These are phyloP conservation scores for Neofusicoccum parvum DNA, from an alignment of 2,329 filamentous ascomycete species.

Conservation along the genomic window DNA sequence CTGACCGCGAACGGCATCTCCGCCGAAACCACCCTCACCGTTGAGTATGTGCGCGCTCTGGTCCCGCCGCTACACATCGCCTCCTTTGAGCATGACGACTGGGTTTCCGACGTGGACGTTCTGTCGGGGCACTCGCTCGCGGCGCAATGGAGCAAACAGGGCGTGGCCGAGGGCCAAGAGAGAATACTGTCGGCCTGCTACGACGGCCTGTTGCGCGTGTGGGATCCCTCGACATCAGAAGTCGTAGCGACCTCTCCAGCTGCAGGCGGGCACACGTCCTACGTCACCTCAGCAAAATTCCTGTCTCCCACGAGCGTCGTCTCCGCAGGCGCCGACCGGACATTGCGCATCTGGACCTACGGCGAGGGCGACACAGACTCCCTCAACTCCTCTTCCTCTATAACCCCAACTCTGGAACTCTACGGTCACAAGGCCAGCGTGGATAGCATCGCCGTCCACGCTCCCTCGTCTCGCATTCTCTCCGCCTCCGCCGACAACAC, in stretches of 20 bases:
- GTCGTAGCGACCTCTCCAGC: constrained; percentile 74
- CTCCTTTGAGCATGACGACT: constrained; percentile 96
- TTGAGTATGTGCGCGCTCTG: constrained; percentile 92
- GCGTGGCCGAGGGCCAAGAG: constrained; percentile 58
- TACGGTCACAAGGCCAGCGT: constrained; percentile 79
- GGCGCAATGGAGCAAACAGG: constrained; percentile 57
- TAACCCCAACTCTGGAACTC: constrained; percentile 77
- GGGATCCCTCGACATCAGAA: constrained; percentile 67
- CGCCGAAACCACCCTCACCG: constrained; percentile 79
- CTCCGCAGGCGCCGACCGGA: constrained; percentile 81
- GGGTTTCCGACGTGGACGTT: constrained; percentile 87
- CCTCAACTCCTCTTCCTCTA: constrained; percentile 35
- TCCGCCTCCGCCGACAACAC: constrained; percentile 82
- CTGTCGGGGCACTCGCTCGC: constrained; percentile 68
- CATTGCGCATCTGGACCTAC: constrained; percentile 89
- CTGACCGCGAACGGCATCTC: constrained; percentile 84
- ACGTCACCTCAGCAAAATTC: constrained; percentile 78
- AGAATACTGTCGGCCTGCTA: constrained; percentile 90
- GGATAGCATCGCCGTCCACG: constrained; percentile 74
- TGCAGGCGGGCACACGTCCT: constrained; percentile 60
- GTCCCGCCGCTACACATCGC: constrained; percentile 87
- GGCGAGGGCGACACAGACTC: constrained; percentile 56
- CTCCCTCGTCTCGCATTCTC: constrained; percentile 73
- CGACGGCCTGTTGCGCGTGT: constrained; percentile 84
- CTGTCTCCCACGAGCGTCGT: constrained; percentile 76